Evolutionary conservation across 1,284 basidiomycete genomes (phyloP), one percentile per base, ranked within the genome.

Genomic region (Termitomyces sp.): DNA sequence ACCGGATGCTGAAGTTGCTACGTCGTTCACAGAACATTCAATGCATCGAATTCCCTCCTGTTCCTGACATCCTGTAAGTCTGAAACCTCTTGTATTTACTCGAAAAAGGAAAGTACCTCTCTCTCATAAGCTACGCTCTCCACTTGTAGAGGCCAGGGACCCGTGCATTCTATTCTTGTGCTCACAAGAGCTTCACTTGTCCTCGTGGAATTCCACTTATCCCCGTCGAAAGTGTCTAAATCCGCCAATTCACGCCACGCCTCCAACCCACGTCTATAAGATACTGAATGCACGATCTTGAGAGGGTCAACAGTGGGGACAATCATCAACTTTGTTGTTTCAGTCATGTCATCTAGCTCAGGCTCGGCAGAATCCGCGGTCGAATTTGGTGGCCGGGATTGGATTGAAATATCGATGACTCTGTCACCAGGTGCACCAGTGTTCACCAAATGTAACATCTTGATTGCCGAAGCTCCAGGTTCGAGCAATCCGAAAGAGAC

Each of bases 321-420:
- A 4, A 75, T 63, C 14, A 92, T 66, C 5, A 86, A 85, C 57
- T 77, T 76, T 43, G 91, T 67, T 0, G 75, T 76, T 64, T 92
- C 91, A 47, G 74, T 78, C 28, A 72, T 71, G 59, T 85, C 78
- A 16, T 64, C 60, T 24, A 45, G 35, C 35, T 54, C 54, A 41
- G 53, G 55, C 49, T 56, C 54, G 21, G 30, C 49, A 35, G 43
- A 10, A n/a, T 55, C 49, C 33, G 10, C 50, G 14, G 18, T 37
- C 21, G 51, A 50, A 16, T 41, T 54, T 10, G 67, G 61, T 35
- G 73, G 62, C 14, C 72, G 70, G 13, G 88, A 86, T 54, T 86
- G 87, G 39, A 91, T 71, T 1, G 89, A 91, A 26, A 92, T 74
- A 63, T 93, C 90, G 43, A 93, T 68, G 42, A 79, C 74, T 30